Evolutionary conservation across 805 yeast genomes (phyloP).

Genomic region (Hanseniaspora meyeri): DNA sequence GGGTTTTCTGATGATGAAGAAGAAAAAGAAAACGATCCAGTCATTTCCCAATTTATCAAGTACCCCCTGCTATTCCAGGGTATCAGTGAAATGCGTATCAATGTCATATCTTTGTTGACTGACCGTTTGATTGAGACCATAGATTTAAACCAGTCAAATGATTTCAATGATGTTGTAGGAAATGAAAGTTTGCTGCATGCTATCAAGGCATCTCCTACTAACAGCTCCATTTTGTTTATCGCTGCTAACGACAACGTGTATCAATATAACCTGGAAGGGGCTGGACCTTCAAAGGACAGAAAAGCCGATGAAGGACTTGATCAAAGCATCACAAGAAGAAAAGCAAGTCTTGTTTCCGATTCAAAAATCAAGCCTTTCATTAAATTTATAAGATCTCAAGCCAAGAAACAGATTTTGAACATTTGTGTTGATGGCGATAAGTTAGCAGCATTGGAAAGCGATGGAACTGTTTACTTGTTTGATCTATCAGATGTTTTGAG

Average conservation of each 20-base stretch:
- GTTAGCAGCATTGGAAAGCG: slow-evolving; percentile 5
- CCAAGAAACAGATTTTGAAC: neutral
- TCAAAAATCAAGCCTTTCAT: neutral
- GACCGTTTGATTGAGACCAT: slow-evolving; percentile 46
- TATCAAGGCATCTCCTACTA: slow-evolving; percentile 19
- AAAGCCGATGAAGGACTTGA: neutral
- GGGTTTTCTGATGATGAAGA: slow-evolving; percentile 6
- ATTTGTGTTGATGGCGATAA: neutral
- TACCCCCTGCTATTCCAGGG: slow-evolving; percentile 77
- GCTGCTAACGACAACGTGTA: slow-evolving; percentile 20
- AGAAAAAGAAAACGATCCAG: slow-evolving; percentile 40
- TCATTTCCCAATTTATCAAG: slow-evolving; percentile 53
- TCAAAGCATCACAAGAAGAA: neutral
- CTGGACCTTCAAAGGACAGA: neutral
- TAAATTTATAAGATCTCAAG: neutral
- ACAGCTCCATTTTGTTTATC: slow-evolving; percentile 47
- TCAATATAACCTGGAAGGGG: neutral
- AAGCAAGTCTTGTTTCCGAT: neutral
- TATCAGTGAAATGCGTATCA: slow-evolving; percentile 56
- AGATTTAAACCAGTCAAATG: slow-evolving; percentile 23
- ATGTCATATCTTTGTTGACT: slow-evolving; percentile 79
- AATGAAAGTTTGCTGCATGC: neutral
- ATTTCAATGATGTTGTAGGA: slow-evolving; percentile 17
- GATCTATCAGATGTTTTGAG: neutral
- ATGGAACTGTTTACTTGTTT: slow-evolving; percentile 3